phyloP scores from a whole-genome alignment of 371 early-diverging fungal genomes.

The Mucor irregularis region DNA sequence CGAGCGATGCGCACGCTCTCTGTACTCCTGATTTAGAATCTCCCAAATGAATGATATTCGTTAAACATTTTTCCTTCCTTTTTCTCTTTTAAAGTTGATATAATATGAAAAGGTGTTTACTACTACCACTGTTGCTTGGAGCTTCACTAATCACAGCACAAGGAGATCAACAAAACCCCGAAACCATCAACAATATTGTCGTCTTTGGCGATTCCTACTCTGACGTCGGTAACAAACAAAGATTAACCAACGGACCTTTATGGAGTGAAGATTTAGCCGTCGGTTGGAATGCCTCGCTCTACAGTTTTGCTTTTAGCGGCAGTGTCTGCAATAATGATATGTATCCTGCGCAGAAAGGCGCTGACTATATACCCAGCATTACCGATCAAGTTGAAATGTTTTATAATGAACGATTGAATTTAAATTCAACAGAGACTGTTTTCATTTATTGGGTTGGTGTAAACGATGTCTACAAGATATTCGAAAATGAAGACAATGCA shows the following conservation, averaged over 20 bases:
- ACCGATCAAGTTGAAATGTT: conserved; percentile 48
- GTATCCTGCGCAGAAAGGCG: conserved; percentile 10
- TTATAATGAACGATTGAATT: conserved; percentile 27
- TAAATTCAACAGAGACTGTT: conserved; percentile 40
- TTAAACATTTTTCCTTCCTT: too few relatives aligned
- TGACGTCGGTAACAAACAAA: conserved; percentile 39
- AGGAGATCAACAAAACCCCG: too few relatives aligned
- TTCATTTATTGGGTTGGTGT: conserved; percentile 46
- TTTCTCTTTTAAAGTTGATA: neutral
- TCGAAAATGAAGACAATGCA: conserved; percentile 5
- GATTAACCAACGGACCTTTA: conserved; percentile 48
- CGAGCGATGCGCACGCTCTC: too few relatives aligned
- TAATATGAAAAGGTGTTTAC: too few relatives aligned
- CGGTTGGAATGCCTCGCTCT: conserved; percentile 43
- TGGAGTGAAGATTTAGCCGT: conserved; percentile 48
- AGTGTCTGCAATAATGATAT: conserved; percentile 36
- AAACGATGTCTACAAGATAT: conserved; percentile 34
- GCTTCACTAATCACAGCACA: neutral
- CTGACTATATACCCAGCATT: conserved; percentile 33
- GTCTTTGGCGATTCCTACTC: conserved; percentile 56
- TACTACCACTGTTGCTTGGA: neutral
- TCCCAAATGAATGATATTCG: too few relatives aligned
- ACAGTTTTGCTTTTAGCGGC: conserved; percentile 48
- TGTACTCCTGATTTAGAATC: too few relatives aligned
- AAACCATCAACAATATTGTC: conserved; percentile 35